A percentile compares a stretch with the other conserved stretches of the same genome.
Evolutionary conservation across 2,329 filamentous ascomycete species (phyloP).

Genomic region (Berkeleyomyces rouxiae): DNA sequence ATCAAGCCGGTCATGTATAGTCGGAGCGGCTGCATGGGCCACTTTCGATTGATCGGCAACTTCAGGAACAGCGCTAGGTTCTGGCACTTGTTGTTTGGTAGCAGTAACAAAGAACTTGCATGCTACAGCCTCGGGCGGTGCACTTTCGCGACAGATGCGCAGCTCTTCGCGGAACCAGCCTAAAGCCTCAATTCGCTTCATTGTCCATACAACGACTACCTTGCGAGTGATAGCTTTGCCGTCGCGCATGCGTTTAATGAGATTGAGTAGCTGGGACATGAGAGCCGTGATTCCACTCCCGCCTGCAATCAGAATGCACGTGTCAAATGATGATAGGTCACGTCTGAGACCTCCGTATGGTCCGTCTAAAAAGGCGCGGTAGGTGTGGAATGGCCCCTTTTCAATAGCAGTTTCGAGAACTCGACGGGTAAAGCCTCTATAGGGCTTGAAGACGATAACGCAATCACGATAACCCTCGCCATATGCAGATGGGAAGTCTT

Average conservation of each 20-base stretch:
- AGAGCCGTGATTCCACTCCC: constrained; percentile 90
- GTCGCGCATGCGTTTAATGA: constrained; percentile 95
- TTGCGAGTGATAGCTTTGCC: constrained; percentile 84
- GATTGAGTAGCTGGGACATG: constrained; percentile 73
- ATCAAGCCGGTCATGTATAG: constrained; percentile 75
- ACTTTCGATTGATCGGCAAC: constrained; percentile 18
- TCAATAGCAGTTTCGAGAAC: constrained; percentile 70
- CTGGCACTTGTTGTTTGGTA: constrained; percentile 30
- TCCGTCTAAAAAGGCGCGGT: constrained; percentile 80
- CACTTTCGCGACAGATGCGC: constrained; percentile 75
- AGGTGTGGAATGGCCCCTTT: constrained; percentile 80
- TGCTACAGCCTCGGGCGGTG: constrained; percentile 72
- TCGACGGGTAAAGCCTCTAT: constrained; percentile 73
- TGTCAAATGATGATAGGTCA: constrained; percentile 81
- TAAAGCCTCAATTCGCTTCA: constrained; percentile 83
- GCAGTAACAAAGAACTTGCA: constrained; percentile 93
- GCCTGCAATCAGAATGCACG: constrained; percentile 81
- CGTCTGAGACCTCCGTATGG: constrained; percentile 91
- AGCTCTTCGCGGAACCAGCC: constrained; percentile 96
- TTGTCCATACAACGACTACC: constrained; percentile 83
- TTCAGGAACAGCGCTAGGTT: constrained; percentile 18
- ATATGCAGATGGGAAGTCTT: constrained; percentile 84
- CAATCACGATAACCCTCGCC: constrained; percentile 79
- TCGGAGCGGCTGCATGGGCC: constrained; percentile 48
- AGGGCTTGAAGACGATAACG: constrained; percentile 80